Evolutionary conservation across 768 basidiomycete species (phyloP).

Genomic region (Kwoniella sp.): DNA sequence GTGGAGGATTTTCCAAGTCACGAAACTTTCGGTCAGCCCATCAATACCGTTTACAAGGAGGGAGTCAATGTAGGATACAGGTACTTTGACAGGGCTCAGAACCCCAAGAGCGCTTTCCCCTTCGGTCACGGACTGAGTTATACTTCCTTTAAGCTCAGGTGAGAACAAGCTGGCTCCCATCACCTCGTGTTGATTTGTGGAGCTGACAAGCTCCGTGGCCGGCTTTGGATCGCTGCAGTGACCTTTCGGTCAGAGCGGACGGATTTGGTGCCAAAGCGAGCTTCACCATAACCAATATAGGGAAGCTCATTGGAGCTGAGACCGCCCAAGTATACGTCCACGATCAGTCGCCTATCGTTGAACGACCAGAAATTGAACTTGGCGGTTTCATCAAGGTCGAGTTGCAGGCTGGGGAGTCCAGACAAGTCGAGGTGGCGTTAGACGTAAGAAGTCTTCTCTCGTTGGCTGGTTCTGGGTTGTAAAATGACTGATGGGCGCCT

Average conservation of each 20-base stretch:
- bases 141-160: conserved; percentile 45
- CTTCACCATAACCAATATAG: conserved; percentile 63
- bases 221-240: conserved; percentile 17
- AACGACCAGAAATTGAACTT: conserved; percentile 65
- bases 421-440: conserved; percentile 43
- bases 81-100: conserved; percentile 47
- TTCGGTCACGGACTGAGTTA: conserved; percentile 53
- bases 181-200: not conserved
- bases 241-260: conserved; percentile 41
- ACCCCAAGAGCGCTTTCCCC: conserved; percentile 40
- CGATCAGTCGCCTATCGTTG: conserved; percentile 60
- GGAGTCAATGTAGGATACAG: conserved; percentile 54
- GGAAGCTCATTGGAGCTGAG: conserved; percentile 63
- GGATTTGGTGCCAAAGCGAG: conserved; percentile 49
- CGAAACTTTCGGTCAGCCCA: conserved; percentile 34
- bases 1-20: conserved; percentile 29
- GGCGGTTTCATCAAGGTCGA: conserved; percentile 59
- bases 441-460: too few relatives aligned
- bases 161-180: not conserved
- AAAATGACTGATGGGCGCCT: conserved; percentile 2
- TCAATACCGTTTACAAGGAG: conserved; percentile 43
- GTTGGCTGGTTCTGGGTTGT: too few relatives aligned
- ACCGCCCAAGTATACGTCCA: conserved; percentile 69
- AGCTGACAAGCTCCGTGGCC: too few relatives aligned
- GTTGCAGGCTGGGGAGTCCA: conserved; percentile 52